Evolutionary conservation across 768 basidiomycete genomes (phyloP).

Genomic region (Leccinum fibrillosum): DNA sequence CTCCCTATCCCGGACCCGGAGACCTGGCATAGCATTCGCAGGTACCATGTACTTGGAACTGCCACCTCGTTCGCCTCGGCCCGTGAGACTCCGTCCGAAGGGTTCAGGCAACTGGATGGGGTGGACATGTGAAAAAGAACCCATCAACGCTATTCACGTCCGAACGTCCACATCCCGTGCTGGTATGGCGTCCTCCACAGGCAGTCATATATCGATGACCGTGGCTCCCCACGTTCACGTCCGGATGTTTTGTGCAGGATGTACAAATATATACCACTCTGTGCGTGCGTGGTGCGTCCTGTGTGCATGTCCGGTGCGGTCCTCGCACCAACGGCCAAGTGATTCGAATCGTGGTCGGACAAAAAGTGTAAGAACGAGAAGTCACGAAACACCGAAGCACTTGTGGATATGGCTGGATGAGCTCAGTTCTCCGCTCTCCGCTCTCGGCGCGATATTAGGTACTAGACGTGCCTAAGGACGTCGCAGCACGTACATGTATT

Average conservation of each 20-base stretch:
- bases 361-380: background rate
- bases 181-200: background rate
- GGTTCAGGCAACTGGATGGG: background rate
- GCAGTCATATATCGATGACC: background rate
- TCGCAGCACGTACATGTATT: background rate
- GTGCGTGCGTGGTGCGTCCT: background rate
- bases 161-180: background rate
- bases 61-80: background rate
- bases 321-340: background rate
- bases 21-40: background rate
- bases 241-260: background rate
- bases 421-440: background rate
- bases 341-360: background rate
- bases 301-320: background rate
- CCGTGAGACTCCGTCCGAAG: background rate
- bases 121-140: background rate
- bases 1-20: background rate
- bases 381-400: background rate
- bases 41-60: background rate
- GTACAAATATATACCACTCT: background rate
- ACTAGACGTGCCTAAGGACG: background rate
- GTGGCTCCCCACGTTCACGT: conserved; percentile 9
- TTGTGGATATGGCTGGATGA: background rate
- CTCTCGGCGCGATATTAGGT: background rate
- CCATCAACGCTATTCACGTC: background rate